Percentiles rank a stretch among this genome's conserved stretches.
phyloP scores from a whole-genome alignment of 352 stramenopile genomes.

The Saprolegnia parasitica region DNA sequence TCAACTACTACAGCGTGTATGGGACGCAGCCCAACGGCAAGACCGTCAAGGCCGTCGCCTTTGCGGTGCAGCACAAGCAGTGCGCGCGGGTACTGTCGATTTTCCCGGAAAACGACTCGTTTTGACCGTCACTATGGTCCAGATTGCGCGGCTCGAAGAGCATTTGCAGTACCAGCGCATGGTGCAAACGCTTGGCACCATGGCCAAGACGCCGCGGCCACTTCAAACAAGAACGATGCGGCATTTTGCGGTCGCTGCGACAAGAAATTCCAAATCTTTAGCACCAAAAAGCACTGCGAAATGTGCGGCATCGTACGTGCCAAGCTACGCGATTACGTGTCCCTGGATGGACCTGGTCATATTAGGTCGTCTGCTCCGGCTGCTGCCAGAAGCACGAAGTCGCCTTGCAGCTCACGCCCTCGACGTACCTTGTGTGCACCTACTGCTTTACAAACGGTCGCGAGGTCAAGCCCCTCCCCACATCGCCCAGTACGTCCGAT shows the following conservation, averaged over 20 bases:
- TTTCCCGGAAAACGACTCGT: background rate
- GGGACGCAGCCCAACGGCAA: constrained; percentile 15
- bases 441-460: constrained; percentile 4
- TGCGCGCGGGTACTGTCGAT: constrained; percentile 1
- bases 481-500: background rate
- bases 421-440: constrained; percentile 3
- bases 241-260: constrained; percentile 9
- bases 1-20: constrained; percentile 21
- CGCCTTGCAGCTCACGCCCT: background rate
- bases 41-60: constrained; percentile 6
- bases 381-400: constrained; percentile 10
- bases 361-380: constrained; percentile 1
- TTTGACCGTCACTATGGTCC: background rate
- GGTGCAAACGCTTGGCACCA: background rate
- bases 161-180: constrained; percentile 13
- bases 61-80: constrained; percentile 8
- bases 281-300: constrained; percentile 13
- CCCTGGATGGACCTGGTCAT: too few species aligned
- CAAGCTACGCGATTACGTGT: too few species aligned
- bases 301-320: constrained; percentile 7
- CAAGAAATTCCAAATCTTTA: constrained; percentile 9
- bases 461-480: constrained; percentile 7
- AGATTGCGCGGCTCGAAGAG: constrained; percentile 15
- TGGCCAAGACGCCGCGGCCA: background rate
- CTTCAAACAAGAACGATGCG: background rate